These are phyloP conservation scores for Pilasporangium apinafurcum DNA, from an alignment of 352 stramenopile species.

Conservation along the genomic window DNA sequence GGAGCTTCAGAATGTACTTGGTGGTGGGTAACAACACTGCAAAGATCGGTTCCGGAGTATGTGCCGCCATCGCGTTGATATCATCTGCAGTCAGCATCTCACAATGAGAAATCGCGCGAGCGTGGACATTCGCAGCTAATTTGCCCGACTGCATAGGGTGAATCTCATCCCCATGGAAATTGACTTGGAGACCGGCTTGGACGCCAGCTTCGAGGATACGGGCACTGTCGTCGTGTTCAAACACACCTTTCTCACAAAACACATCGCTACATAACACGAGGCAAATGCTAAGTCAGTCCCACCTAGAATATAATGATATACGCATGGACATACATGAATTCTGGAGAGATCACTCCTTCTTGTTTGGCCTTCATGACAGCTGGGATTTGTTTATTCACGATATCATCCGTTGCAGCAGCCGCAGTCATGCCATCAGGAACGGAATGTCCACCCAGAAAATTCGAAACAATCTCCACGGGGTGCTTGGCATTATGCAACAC, in stretches of 20 bases:
- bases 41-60: constrained; percentile 51
- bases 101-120: constrained; percentile 66
- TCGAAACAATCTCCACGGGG: constrained; percentile 73
- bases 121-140: constrained; percentile 48
- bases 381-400: constrained; percentile 71
- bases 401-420: constrained; percentile 54
- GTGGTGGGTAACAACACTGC: constrained; percentile 77
- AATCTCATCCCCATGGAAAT: constrained; percentile 83
- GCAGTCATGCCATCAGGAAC: constrained; percentile 67
- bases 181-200: constrained; percentile 64
- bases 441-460: constrained; percentile 71
- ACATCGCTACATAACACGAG: constrained; percentile 28
- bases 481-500: constrained; percentile 59
- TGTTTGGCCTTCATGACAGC: constrained; percentile 59
- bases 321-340: constrained; percentile 53
- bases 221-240: constrained; percentile 70
- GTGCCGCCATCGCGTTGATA: constrained; percentile 54
- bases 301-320: neutral
- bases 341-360: constrained; percentile 62
- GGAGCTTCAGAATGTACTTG: constrained; percentile 80
- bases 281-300: neutral
- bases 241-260: constrained; percentile 85
- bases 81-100: constrained; percentile 69
- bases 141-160: constrained; percentile 61
- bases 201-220: constrained; percentile 65